Base-by-base conservation (phyloP, 2,329 filamentous ascomycete genomes). In the Sporothrix variecibatus region DNA sequence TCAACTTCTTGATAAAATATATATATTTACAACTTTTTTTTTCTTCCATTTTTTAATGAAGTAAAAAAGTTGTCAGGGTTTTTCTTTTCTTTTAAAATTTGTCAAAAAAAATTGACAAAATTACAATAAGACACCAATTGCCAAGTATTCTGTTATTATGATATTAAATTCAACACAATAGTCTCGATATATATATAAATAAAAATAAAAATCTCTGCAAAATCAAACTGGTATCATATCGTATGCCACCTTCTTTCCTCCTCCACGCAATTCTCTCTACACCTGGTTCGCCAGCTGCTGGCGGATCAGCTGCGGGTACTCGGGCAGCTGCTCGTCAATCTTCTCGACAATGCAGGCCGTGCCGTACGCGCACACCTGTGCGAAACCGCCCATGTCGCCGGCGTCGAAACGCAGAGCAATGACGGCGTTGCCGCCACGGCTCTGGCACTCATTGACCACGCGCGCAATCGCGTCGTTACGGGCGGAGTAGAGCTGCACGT, bases 281-380 rank as follows among this genome's bases (percentile, higher is more conserved):
- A 67, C 15, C 38, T 67, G 62, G 62, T 67, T 67, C 62, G 9
- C 11, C 26, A 53, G 15, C 28, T 67, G 51, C n/a, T 43, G 49
- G 56, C 31, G 60, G 20, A 73, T 43, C 72, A 81, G 72, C 76
- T 81, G 80, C 71, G 80, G 78, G 20, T 77, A 77, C 38, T 77
- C 78, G 53, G 77, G 76, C 43, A 76, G 75, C 7, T 69, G 11
- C 1, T 72, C 75, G 46, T 88, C 85, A 73, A 89, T 80, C 82
- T 87, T 89, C 81, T 90, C 87, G 34, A 90, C 83, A 15, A 88
- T 77, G 70, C 85, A 87, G 2, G 88, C 89, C 3, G 88, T 90
- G 2, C 89, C 88, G 78, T 90, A 91, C 0, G 88, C 88, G 75
- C 87, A 88, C 56, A 88, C 86, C 81, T 90, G 88, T 2, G 87